Conservation (phyloP, 768 basidiomycete genomes). For the Saitozyma podzolica region DNA sequence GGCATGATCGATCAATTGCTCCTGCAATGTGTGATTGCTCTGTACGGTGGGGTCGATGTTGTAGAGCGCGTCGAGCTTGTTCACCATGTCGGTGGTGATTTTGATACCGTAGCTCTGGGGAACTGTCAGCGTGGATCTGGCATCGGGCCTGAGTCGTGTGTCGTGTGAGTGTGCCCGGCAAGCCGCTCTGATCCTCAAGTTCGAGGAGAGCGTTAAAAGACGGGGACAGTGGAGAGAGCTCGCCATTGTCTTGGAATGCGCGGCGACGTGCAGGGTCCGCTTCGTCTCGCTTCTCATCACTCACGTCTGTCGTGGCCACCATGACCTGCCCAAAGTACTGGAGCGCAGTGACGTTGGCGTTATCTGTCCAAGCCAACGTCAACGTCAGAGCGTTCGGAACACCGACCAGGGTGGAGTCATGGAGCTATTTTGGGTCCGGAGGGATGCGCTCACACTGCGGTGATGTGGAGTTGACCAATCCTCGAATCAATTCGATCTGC, state of each 20-base stretch:
- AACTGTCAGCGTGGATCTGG: not conserved
- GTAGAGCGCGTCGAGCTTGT: slow-evolving; percentile 20
- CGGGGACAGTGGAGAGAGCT: too few relatives aligned
- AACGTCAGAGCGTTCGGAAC: not conserved
- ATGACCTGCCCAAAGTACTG: slow-evolving; percentile 40
- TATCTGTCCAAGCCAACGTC: slow-evolving; percentile 12
- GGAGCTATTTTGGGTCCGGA: not conserved
- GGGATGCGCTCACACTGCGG: too few relatives aligned
- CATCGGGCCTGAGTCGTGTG: slow-evolving; percentile 1
- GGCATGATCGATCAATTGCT: slow-evolving; percentile 10
- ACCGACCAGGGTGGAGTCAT: slow-evolving; percentile 1
- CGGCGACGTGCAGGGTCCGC: too few relatives aligned
- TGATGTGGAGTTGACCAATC: too few relatives aligned
- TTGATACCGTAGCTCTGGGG: slow-evolving; percentile 35
- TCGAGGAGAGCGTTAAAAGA: too few relatives aligned
- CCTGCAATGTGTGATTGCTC: slow-evolving; percentile 3
- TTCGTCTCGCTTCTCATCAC: not conserved
- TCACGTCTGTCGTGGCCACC: slow-evolving; percentile 16
- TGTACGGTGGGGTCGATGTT: slow-evolving; percentile 25
- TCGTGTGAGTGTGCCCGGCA: not conserved
- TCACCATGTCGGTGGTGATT: slow-evolving; percentile 15
- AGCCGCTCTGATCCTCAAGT: not conserved
- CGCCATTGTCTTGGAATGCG: too few relatives aligned
- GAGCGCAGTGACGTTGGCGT: slow-evolving; percentile 19
- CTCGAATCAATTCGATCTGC: too few relatives aligned